Evolutionary conservation across 371 early-diverging fungal genomes (phyloP), one percentile per base, ranked within the genome.

Genomic region (Batkoa obscura): DNA sequence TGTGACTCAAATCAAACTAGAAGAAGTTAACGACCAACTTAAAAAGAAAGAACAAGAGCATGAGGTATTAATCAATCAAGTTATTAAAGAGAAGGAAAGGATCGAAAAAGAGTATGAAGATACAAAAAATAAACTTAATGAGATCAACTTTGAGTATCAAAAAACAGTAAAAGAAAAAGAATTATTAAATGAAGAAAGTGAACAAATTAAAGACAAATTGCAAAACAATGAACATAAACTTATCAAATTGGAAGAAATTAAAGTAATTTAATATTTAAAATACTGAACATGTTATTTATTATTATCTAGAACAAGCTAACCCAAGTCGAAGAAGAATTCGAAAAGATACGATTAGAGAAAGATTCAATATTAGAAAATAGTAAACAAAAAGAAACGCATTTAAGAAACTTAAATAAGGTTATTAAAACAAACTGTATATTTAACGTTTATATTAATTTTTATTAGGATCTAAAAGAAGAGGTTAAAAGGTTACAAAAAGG

Each of bases 381-480:
- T 43, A 41, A 55, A 15, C 15, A 43, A 35, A 13, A 43, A 4
- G 55, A 55, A 30, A 23, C 55, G 2, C 55, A 55, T 32, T 33
- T 55, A 5, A 35, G 55, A 9, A 55, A 55, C 31, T 33, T 55
- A 2, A 55, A 55, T 30, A 12, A 43, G 43, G 53, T 53, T 38
- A 35, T 35, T 39, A 15, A 13, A 30, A 10, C 32, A 3, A 31
- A 50, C 35, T 13, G 13, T 33, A 10, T 33, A n/a, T 15, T 33
- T 30, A 5, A 5, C 6, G 32, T 32, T 32, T 50, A 50, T 5
- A 23, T 35, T 13, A 17, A 6, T 33, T 5, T 12, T 33, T 12
- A 8, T 30, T 35, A 53, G 53, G 55, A 55, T 55, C 43, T 55
- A 10, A 55, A 55, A 43, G 55, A 55, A 12, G 55, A 55, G 34